These are phyloP conservation scores for Fusarium ambrosium DNA, from an alignment of 2,329 filamentous ascomycete species.

Conservation along the genomic window DNA sequence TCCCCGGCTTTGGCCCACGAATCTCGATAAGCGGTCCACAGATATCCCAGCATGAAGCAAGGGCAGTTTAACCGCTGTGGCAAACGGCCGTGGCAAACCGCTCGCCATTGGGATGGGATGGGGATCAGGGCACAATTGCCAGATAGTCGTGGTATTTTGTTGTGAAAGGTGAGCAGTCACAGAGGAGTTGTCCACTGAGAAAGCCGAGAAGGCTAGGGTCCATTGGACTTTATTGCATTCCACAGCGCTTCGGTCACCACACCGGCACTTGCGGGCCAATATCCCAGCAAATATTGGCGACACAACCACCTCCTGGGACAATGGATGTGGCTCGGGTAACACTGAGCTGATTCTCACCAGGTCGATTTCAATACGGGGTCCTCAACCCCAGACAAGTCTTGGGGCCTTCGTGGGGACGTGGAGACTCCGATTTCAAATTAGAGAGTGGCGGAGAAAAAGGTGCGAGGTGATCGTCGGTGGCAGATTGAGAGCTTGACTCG, in stretches of 20 bases:
- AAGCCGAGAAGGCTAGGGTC: not conserved
- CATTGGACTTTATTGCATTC: constrained; percentile 5
- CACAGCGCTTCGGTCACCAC: constrained; percentile 21
- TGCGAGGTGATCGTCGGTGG: constrained; percentile 24
- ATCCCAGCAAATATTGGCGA: constrained; percentile 27
- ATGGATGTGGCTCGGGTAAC: constrained; percentile 17
- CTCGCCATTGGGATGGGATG: constrained; percentile 1
- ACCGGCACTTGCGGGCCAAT: constrained; percentile 30
- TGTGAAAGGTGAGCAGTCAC: constrained; percentile 24
- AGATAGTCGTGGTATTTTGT: constrained; percentile 3
- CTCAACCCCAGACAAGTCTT: constrained; percentile 5
- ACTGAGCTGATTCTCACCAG: constrained; percentile 14
- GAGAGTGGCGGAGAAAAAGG: constrained; percentile 17
- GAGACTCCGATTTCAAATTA: constrained; percentile 21
- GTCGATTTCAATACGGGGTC: constrained; percentile 4
- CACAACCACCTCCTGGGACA: constrained; percentile 8
- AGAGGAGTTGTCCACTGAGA: not conserved
- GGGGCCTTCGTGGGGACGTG: constrained; percentile 20
- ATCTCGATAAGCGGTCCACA: constrained; percentile 36
- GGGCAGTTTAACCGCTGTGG: constrained; percentile 26
- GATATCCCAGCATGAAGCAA: constrained; percentile 21
- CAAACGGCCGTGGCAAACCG: constrained; percentile 27
- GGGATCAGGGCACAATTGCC: constrained; percentile 24
- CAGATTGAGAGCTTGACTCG: constrained; percentile 36
- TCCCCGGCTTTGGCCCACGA: constrained; percentile 19